A percentile compares a stretch with the other conserved stretches of the same genome.
phyloP scores from a whole-genome alignment of 495 filamentous ascomycete genomes.

The Talaromyces adpressus region DNA sequence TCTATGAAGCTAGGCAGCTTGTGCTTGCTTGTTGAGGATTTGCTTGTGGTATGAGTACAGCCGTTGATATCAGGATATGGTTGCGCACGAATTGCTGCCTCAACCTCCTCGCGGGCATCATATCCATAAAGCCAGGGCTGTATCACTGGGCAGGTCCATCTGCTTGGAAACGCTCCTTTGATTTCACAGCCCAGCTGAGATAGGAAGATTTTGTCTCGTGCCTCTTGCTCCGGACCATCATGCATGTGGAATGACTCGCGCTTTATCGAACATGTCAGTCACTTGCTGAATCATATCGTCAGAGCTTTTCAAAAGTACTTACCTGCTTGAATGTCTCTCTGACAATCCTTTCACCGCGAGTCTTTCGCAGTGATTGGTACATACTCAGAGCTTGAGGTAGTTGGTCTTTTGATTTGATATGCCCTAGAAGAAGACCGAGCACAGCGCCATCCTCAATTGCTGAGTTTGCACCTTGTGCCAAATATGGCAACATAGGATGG shows the following conservation, averaged over 20 bases:
- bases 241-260: slow-evolving; percentile 53
- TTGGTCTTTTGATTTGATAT: slow-evolving; percentile 30
- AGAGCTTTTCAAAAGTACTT: neutral
- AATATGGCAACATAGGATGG: slow-evolving; percentile 62
- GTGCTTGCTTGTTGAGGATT: neutral
- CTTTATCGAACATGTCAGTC: slow-evolving; percentile 18
- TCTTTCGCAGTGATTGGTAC: slow-evolving; percentile 57
- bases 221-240: slow-evolving; percentile 30
- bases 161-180: neutral
- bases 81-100: neutral
- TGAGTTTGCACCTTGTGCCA: slow-evolving; percentile 51
- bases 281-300: neutral
- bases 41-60: neutral
- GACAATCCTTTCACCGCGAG: slow-evolving; percentile 49
- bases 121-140: slow-evolving; percentile 6
- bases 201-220: slow-evolving; percentile 2
- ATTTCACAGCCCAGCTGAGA: neutral
- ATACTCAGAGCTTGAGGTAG: slow-evolving; percentile 40
- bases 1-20: neutral
- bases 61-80: neutral
- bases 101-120: slow-evolving; percentile 5
- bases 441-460: slow-evolving; percentile 48
- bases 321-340: slow-evolving; percentile 32
- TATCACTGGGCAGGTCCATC: slow-evolving; percentile 1
- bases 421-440: slow-evolving; percentile 36